phyloP scores from a whole-genome alignment of 2,329 filamentous ascomycete genomes.

The Biscogniauxia marginata region DNA sequence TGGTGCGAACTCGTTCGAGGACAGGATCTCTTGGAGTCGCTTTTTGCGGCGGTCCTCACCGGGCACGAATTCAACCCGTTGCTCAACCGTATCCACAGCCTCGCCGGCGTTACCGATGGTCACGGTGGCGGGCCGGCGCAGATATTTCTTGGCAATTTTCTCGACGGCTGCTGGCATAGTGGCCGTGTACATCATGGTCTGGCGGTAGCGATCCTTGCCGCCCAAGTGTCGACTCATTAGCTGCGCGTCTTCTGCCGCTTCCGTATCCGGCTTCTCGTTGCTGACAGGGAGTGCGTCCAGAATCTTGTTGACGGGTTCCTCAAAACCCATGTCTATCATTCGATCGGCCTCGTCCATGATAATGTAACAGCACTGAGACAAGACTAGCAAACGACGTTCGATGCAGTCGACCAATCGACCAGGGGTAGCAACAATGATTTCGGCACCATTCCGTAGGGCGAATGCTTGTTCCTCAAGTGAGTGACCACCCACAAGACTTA shows the following conservation, averaged over 20 bases:
- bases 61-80: slow-evolving; percentile 86
- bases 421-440: slow-evolving; percentile 98
- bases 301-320: slow-evolving; percentile 97
- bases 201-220: slow-evolving; percentile 77
- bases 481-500: slow-evolving; percentile 97
- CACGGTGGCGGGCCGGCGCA: slow-evolving; percentile 87
- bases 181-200: slow-evolving; percentile 99
- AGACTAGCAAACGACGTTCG: slow-evolving; percentile 84
- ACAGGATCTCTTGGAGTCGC: slow-evolving; percentile 85
- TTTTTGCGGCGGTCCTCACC: slow-evolving; percentile 97
- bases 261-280: slow-evolving; percentile 93
- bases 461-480: slow-evolving; percentile 91
- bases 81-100: slow-evolving; percentile 96
- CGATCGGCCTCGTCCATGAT: slow-evolving; percentile 99
- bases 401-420: slow-evolving; percentile 97
- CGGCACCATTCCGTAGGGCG: slow-evolving; percentile 85
- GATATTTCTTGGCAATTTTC: slow-evolving; percentile 94
- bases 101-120: slow-evolving; percentile 94
- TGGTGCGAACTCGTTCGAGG: slow-evolving; percentile 73
- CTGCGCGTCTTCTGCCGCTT: slow-evolving; percentile 81
- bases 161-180: slow-evolving; percentile 95
- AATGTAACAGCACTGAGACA: slow-evolving; percentile 95
- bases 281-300: slow-evolving; percentile 87
- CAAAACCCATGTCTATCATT: slow-evolving; percentile 98
- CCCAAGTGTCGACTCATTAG: slow-evolving; percentile 82